Evolutionary conservation across 2,329 filamentous ascomycete genomes (phyloP).

Genomic region (Leptographium wingfieldii): DNA sequence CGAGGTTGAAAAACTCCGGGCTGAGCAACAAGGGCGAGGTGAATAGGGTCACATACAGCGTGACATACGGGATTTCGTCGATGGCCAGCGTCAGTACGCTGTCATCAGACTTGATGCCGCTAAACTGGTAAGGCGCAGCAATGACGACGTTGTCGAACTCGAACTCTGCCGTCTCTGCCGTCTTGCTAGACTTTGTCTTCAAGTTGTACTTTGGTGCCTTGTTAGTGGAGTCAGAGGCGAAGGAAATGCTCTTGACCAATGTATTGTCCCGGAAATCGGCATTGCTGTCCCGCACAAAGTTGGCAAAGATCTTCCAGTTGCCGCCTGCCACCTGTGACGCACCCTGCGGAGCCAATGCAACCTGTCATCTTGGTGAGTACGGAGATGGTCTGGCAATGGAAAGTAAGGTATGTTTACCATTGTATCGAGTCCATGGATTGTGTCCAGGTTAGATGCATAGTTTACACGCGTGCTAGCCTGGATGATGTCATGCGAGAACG

Average conservation of each 20-base stretch:
- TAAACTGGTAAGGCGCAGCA: constrained; percentile 72
- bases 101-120: constrained; percentile 51
- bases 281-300: constrained; percentile 56
- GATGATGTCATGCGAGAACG: constrained; percentile 69
- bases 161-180: constrained; percentile 18
- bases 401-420: constrained; percentile 39
- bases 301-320: constrained; percentile 90
- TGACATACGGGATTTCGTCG: constrained; percentile 72
- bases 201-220: constrained; percentile 30
- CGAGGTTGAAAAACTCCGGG: constrained; percentile 58
- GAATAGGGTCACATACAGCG: constrained; percentile 82
- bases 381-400: neutral
- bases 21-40: constrained; percentile 63
- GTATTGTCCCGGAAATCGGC: constrained; percentile 54
- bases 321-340: constrained; percentile 69
- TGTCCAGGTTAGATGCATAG: constrained; percentile 78
- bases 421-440: constrained; percentile 78
- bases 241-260: constrained; percentile 34
- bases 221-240: neutral
- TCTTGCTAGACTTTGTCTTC: constrained; percentile 20
- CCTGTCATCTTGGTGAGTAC: constrained; percentile 22
- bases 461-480: constrained; percentile 89
- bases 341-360: constrained; percentile 80
- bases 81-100: constrained; percentile 57
- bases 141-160: constrained; percentile 70